phyloP scores from a whole-genome alignment of 768 basidiomycete genomes.

The Coprinopsis strossmayeri region DNA sequence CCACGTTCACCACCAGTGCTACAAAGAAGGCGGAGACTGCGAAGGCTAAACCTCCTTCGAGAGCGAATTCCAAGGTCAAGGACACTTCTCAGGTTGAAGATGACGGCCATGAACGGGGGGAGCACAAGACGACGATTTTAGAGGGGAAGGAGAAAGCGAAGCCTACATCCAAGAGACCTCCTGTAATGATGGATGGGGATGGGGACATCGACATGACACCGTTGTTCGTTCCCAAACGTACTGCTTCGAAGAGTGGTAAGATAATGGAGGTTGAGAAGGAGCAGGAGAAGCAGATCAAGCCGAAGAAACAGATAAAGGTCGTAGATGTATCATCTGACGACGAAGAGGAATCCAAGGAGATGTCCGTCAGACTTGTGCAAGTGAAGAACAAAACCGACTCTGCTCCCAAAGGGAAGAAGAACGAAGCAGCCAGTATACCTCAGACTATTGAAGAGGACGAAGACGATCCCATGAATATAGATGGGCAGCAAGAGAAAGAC shows the following conservation, averaged over 20 bases:
- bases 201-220: constrained; percentile 9
- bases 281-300: not conserved
- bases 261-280: too few relatives aligned
- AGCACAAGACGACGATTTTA: too few relatives aligned
- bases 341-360: constrained; percentile 14
- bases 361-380: not conserved
- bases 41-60: constrained; percentile 1
- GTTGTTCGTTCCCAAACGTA: constrained; percentile 7
- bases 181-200: constrained; percentile 3
- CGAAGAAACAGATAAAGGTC: constrained; percentile 23
- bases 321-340: constrained; percentile 38
- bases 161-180: not conserved
- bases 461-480: not conserved
- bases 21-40: not conserved
- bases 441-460: not conserved
- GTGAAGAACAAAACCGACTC: not conserved
- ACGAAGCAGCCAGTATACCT: constrained; percentile 6
- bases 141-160: constrained; percentile 18
- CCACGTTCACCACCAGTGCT: not conserved
- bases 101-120: too few relatives aligned
- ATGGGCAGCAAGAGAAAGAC: not conserved
- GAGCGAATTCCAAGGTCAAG: too few relatives aligned
- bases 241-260: too few relatives aligned
- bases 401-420: not conserved
- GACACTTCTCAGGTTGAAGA: too few relatives aligned